Percentiles rank a stretch among this genome's conserved stretches.
Conservation (phyloP, 225 moss, liverwort and hornwort species). For the Pseudoscleropodium purum region DNA sequence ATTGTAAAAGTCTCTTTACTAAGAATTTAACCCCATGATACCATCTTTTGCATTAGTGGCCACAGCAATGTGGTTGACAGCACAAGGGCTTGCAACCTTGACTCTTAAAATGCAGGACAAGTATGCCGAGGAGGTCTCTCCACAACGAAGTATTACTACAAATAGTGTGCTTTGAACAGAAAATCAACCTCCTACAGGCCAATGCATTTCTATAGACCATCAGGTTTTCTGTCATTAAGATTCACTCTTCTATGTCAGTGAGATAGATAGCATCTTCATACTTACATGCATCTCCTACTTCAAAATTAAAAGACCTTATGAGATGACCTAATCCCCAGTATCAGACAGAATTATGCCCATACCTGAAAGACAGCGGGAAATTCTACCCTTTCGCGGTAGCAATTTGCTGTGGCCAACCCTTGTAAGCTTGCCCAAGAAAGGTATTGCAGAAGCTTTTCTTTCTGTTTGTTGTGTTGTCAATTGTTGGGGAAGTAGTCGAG, state of each 20-base stretch:
- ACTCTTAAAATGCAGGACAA: too few relatives aligned
- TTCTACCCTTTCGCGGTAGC: background rate
- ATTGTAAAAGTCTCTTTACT: background rate
- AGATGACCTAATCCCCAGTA: background rate
- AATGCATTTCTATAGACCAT: too few relatives aligned
- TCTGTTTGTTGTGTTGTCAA: background rate
- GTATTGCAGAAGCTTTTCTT: background rate
- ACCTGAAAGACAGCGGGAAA: background rate
- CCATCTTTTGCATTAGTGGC: too few relatives aligned
- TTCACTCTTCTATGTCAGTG: background rate
- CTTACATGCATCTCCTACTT: background rate
- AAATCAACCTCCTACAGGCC: too few relatives aligned
- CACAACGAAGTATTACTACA: too few relatives aligned
- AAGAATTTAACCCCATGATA: too few relatives aligned
- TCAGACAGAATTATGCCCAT: background rate
- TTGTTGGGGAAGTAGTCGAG: background rate
- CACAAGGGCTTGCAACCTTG: too few relatives aligned
- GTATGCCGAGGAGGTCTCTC: too few relatives aligned
- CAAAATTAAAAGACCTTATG: background rate
- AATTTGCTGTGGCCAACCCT: background rate
- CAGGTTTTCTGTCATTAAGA: background rate
- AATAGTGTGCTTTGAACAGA: too few relatives aligned
- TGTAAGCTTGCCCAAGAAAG: background rate
- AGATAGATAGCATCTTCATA: background rate
- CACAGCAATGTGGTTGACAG: too few relatives aligned